Conservation (phyloP, 805 yeast species). For the Kodamaea jinghongensis region DNA sequence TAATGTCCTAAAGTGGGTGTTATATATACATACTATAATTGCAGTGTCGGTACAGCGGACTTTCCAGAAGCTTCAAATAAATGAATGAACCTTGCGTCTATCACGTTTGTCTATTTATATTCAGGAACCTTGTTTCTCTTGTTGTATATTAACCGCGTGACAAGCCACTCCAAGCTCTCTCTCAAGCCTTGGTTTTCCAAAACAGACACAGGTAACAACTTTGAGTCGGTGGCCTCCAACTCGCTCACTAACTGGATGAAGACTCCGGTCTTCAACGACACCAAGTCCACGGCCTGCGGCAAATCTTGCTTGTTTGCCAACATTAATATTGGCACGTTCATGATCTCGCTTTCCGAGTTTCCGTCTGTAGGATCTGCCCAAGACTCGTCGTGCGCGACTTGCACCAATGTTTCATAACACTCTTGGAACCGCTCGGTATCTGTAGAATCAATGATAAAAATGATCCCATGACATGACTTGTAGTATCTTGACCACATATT, state of each 20-base stretch:
- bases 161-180: constrained; percentile 89
- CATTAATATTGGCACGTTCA: constrained; percentile 85
- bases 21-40: no score
- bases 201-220: constrained; percentile 89
- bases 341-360: constrained; percentile 26
- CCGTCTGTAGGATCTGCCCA: constrained; percentile 30
- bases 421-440: constrained; percentile 81
- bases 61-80: no score
- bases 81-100: no score
- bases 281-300: constrained; percentile 46
- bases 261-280: constrained; percentile 71
- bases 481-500: constrained; percentile 87
- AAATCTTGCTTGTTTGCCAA: constrained; percentile 91
- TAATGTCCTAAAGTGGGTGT: no score
- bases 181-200: constrained; percentile 76
- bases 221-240: constrained; percentile 84
- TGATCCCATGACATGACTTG: constrained; percentile 82
- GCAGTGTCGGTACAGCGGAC: no score
- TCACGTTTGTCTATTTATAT: constrained; percentile 26
- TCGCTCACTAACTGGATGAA: constrained; percentile 79
- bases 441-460: constrained; percentile 89
- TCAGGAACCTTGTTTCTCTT: constrained; percentile 61
- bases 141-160: constrained; percentile 66
- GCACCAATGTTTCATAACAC: constrained; percentile 63
- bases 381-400: constrained; percentile 40